Percentiles rank a stretch among this genome's conserved stretches.
phyloP scores from a whole-genome alignment of 2,329 filamentous ascomycete species.

The Paecilomyces sp. region DNA sequence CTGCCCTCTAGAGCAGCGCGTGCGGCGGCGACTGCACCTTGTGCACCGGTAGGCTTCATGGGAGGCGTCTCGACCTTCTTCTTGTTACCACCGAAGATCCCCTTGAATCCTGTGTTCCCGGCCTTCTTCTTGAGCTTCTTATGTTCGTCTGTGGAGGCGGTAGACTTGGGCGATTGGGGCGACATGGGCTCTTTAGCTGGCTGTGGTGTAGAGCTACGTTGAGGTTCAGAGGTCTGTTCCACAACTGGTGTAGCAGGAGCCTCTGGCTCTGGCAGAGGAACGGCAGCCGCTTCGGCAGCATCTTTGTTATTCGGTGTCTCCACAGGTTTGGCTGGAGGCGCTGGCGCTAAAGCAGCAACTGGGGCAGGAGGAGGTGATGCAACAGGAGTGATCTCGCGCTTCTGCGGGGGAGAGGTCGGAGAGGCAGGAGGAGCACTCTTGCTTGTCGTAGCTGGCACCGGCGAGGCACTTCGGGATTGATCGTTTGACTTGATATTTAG shows the following conservation, averaged over 20 bases:
- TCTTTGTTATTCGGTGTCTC: conserved; percentile 7
- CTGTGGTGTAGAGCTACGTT: conserved; percentile 18
- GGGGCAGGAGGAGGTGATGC: conserved; percentile 2
- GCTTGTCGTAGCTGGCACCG: conserved; percentile 16
- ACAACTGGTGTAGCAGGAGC: conserved; percentile 6
- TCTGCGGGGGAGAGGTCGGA: conserved; percentile 25
- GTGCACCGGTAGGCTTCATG: conserved; percentile 25
- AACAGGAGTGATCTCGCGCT: conserved; percentile 18
- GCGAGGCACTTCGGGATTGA: conserved; percentile 14
- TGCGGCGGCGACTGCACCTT: conserved; percentile 35
- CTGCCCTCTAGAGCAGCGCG: conserved; percentile 35
- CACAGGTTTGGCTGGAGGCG: conserved; percentile 12
- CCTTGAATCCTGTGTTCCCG: conserved; percentile 35
- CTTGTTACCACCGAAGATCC: conserved; percentile 35
- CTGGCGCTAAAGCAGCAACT: too few relatives aligned
- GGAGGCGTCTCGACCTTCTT: conserved; percentile 26
- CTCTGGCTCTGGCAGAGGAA: conserved; percentile 9
- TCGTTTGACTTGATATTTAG: conserved; percentile 30
- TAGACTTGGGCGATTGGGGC: conserved; percentile 19
- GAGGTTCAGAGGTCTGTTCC: conserved; percentile 4
- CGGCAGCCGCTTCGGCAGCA: conserved; percentile 8
- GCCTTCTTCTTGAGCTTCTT: conserved; percentile 41
- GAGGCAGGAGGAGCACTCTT: conserved; percentile 23
- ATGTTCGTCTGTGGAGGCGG: conserved; percentile 22
- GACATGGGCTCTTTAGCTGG: conserved; percentile 16